Base-by-base conservation (phyloP, 495 filamentous ascomycete genomes). In the Schizothecium vesticola region DNA sequence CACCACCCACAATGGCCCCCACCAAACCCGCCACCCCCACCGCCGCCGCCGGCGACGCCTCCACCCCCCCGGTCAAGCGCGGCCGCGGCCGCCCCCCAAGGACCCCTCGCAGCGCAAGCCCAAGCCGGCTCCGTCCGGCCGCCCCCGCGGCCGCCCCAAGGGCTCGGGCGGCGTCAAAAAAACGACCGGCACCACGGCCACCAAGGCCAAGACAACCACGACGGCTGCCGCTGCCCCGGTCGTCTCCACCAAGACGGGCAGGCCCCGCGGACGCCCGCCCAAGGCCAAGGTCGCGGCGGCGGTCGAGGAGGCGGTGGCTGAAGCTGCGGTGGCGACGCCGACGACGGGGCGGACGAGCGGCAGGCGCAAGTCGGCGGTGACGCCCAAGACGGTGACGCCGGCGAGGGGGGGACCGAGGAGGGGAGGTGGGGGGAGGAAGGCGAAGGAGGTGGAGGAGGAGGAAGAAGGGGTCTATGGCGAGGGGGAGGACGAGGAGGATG, bases 91-190 rank as follows among this genome's bases (percentile, higher is more conserved):
- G 82, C 57, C 65, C 82, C 56, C 76, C 51, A 80, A 77, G 73
- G 75, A 81, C 59, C 79, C 77, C 62, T 28, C 78, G 29, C 63
- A 75, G 55, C 33, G 70, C 19, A 78, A 81, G 71, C 69, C 71
- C 7, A 79, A 79, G 75, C 74, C 76, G 5, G 67, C 24, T 16
- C 79, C 82, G 25, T 64, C 76, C 28, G 82, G 82, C 28, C 77
- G 79, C 11, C 80, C 80, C 19, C 79, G 82, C 43, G 82, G 82
- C 59, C 72, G 82, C 16, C 82, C 82, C 70, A 77, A 79, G 63
- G 82, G 81, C 65, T 74, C 69, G 56, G 73, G 74, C 22, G 75
- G 75, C 25, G 76, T 77, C 12, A 81, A 80, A 74, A 82, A 80
- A 67, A 64, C 74, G 0, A 56, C 65, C 5, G 61, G 57, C 21